These are phyloP conservation scores for Colletotrichum karsti DNA, from an alignment of 2,329 filamentous ascomycete genomes.

Conservation along the genomic window DNA sequence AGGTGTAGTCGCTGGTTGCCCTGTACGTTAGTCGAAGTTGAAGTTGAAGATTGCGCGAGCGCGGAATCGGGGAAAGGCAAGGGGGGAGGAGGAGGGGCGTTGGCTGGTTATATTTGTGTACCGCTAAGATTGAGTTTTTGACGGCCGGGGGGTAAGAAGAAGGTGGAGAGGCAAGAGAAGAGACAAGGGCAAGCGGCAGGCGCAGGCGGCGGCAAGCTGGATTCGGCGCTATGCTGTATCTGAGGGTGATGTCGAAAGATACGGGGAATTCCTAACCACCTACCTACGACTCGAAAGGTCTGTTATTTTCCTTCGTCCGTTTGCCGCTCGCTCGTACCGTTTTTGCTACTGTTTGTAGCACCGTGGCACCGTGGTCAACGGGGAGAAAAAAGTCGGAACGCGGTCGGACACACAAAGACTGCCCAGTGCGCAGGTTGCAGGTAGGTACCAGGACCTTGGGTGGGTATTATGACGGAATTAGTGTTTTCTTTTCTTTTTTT, in stretches of 20 bases:
- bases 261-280: neutral
- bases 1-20: neutral
- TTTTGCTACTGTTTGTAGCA: neutral
- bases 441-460: neutral
- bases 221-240: slow-evolving; percentile 11
- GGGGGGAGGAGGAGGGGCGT: slow-evolving; percentile 5
- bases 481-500: neutral
- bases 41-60: neutral
- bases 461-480: slow-evolving; percentile 15
- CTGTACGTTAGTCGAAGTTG: neutral
- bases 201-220: slow-evolving; percentile 1
- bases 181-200: neutral
- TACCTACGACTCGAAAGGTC: too few species aligned
- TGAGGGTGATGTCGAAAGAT: neutral
- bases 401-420: slow-evolving; percentile 8
- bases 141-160: neutral
- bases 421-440: slow-evolving; percentile 2
- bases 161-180: neutral
- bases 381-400: neutral
- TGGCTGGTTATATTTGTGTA: slow-evolving; percentile 13
- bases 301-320: neutral
- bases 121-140: slow-evolving; percentile 7
- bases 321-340: neutral
- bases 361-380: neutral
- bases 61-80: neutral